Evolutionary conservation across 2,329 filamentous ascomycete genomes (phyloP), one percentile per base, ranked within the genome.

Genomic region (Fusarium duplospermum): DNA sequence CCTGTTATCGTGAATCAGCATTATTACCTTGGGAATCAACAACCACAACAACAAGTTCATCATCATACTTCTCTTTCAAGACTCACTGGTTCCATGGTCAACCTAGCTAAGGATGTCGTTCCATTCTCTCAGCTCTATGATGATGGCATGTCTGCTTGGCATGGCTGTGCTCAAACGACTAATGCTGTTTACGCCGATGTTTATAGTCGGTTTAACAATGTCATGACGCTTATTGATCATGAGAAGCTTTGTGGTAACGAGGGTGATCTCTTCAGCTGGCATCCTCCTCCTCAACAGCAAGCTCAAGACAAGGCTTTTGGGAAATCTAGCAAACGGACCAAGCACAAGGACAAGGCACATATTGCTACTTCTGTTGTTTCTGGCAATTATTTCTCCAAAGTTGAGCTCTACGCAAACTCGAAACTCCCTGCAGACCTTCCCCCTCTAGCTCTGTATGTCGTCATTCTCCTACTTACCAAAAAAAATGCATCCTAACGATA

Each of bases 371-470:
- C 77, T 4, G 78, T 81, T 2, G 72, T 80, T 1, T 85, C 86
- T 13, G 86, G 86, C 10, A 89, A 88, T 70, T 91, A 92, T 78
- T 94, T 95, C 75, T 88, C 91, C 16, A 97, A 96, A 81, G 93
- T 94, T 16, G 92, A 94, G 77, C 83, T 91, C 1, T 97, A 97
- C 80, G 87, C 90, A 54, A 97, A 97, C 80, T 93, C 94, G 3
- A 90, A 89, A 66, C 84, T 97, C 6, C 93, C 94, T 0, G 84
- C 87, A 38, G 85, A 92, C 69, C 85, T 97, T 2, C 89, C 91
- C 1, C 89, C 90, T 0, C 86, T 96, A 57, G 90, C 89, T 76
- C 84, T 96, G 87, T 93, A 86, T 77, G 88, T 82, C 77, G 88
- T 82, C 9, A 16, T 3, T 14, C 27, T 54, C 29, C 16, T 13